Evolutionary conservation across 495 filamentous ascomycete genomes (phyloP), one percentile per base, ranked within the genome.

Genomic region (Collariella sp.): DNA sequence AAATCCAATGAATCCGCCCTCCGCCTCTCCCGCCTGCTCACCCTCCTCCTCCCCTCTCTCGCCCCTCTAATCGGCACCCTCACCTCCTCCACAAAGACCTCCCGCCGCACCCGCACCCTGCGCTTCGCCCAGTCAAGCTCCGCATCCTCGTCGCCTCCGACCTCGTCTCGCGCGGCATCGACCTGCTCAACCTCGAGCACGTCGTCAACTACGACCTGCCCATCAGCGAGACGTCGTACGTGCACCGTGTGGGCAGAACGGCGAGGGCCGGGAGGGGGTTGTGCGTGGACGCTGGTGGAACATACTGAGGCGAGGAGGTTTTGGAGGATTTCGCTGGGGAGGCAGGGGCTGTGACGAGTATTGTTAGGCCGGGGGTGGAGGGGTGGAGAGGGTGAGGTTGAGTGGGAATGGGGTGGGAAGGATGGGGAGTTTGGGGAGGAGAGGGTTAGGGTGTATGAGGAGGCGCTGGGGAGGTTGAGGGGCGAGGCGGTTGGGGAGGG

Each of bases 181-280:
- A 98, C 64, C 73, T 96, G 1, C 78, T 77, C 1, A 78, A 82
- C 22, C 75, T 97, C 22, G 82, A 82, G 22, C 86, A 95, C 58
- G 89, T 97, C 11, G 73, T 97, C 61, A 96, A 96, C 67, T 98
- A 98, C 73, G 93, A 97, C 64, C 74, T 97, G 33, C 94, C 93
- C 0, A 78, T 80, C 9, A 86, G 81, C 55, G 70, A 88, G 22
- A 86, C 83, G 4, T 85, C 82, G 16, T 98, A 97, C 60, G 85
- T 97, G 12, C 93, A 98, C 69, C 85, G 93, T 19, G 89, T 96
- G 11, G 93, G 93, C 10, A 81, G 93, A 51, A 96, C 93, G 1
- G 91, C 91, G 10, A 74, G 91, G 65, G 91, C 91, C 0, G 88
- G 88, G 3, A 82, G 81, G 71, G 7, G 93, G 93, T 0, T 76